Conservation (phyloP, 2,329 filamentous ascomycete species). For the Mycocentrospora acerina region DNA sequence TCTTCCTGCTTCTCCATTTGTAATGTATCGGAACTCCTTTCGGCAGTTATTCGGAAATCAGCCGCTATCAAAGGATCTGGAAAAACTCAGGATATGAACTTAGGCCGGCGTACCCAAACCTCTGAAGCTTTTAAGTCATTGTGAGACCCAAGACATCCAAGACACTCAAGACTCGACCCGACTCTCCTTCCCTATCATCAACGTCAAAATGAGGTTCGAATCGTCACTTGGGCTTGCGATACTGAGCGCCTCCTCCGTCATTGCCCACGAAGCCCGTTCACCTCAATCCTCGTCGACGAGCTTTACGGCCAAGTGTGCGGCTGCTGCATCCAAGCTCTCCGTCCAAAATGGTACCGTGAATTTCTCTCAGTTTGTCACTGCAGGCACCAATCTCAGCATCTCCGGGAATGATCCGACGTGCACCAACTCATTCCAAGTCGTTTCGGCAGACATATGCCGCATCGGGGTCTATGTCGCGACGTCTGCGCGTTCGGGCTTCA, state of each 20-base stretch:
- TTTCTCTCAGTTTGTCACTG: constrained; percentile 42
- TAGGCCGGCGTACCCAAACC: too few relatives aligned
- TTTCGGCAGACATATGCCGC: constrained; percentile 44
- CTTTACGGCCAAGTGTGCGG: constrained; percentile 25
- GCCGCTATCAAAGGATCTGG: too few relatives aligned
- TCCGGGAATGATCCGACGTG: constrained; percentile 47
- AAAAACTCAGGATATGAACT: too few relatives aligned
- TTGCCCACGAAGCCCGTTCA: constrained; percentile 8
- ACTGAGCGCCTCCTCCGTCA: constrained; percentile 9
- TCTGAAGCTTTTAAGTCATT: too few relatives aligned
- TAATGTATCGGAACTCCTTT: too few relatives aligned
- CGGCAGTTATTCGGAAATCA: too few relatives aligned
- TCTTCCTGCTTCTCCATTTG: too few relatives aligned
- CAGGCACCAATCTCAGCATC: constrained; percentile 44
- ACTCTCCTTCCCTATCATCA: too few relatives aligned
- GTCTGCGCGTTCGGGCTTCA: constrained; percentile 43
- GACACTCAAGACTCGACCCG: too few relatives aligned
- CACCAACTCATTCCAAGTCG: constrained; percentile 24
- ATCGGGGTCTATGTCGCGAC: constrained; percentile 45
- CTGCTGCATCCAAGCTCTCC: constrained; percentile 32
- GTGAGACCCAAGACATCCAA: too few relatives aligned
- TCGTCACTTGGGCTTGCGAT: constrained; percentile 13
- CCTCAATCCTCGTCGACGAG: constrained; percentile 10
- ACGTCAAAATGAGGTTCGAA: too few relatives aligned
- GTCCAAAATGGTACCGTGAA: constrained; percentile 40